Evolutionary conservation across 164 flowering plant genomes (phyloP), one percentile per base, ranked within the genome.

Genomic region (Annona squamosa): DNA sequence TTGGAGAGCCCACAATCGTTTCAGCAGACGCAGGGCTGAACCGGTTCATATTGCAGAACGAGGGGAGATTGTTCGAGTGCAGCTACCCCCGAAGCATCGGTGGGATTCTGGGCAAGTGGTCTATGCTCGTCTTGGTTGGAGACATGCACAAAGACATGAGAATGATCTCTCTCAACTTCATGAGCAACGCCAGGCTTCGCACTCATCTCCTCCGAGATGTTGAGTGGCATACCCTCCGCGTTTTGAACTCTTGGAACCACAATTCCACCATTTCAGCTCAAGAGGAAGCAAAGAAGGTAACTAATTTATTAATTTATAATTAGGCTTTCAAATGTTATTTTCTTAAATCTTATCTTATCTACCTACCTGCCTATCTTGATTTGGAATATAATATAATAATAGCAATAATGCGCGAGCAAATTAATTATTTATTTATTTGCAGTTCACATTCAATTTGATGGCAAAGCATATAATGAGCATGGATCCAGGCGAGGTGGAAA

Each of bases 401-500:
- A 26, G 1, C 1, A 26, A 26, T 26, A 26, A 26, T 26, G 37
- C 37, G 0, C 4, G 45, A 5, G 3, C 47, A 67, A 42, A 6
- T 56, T 6, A 4, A 13, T 19, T 70, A 48, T 26, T 26, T 26
- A 26, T 26, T 26, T 26, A 26, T 26, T 26, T 81, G 81, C 81
- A 93, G 98, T 94, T 89, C 66, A 94, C 98, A 1, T 94, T 94
- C 82, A 94, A 94, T 83, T 81, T 94, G 80, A 94, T 94, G 94
- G 98, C 97, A 2, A 89, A 90, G 43, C 88, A 94, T 73, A 94
- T 94, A 57, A 88, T 94, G 98, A 94, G 98, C 77, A 77, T 92
- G 87, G 92, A 92, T 6, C 93, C 97, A 19, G 93, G 97, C 41
- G 76, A 82, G 74, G 79, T 83, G 0, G 97, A 92, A 76, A 90